Evolutionary conservation across 352 stramenopile species (phyloP).

Genomic region (Globisporangium polare): DNA sequence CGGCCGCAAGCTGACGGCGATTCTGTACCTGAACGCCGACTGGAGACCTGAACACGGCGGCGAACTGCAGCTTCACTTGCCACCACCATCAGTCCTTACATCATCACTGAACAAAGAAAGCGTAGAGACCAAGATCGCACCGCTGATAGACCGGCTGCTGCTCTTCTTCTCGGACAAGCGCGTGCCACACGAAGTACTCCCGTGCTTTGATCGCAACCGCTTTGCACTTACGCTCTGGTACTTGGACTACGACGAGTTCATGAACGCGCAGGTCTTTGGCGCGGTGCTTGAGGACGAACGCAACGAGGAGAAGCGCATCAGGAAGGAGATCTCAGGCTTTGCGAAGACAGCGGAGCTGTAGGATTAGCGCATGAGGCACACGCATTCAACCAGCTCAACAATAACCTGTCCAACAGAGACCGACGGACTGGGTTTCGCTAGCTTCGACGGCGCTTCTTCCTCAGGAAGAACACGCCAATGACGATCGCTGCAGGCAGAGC

Average conservation of each 20-base stretch:
- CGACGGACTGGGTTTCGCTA: no score
- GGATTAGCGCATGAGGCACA: not conserved
- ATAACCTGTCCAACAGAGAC: no score
- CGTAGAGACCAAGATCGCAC: not conserved
- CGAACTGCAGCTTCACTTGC: constrained; percentile 26
- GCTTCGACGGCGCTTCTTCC: constrained; percentile 1
- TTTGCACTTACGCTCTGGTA: constrained; percentile 65
- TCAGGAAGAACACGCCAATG: constrained; percentile 12
- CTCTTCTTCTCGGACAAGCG: constrained; percentile 47
- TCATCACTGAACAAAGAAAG: not conserved
- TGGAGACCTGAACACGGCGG: constrained; percentile 30
- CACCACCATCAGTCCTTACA: not conserved
- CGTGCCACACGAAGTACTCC: constrained; percentile 43
- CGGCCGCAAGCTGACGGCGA: constrained; percentile 45
- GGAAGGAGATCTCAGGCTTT: constrained; percentile 24
- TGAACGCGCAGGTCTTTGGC: constrained; percentile 35
- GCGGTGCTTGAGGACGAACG: constrained; percentile 2
- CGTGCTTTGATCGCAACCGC: constrained; percentile 14
- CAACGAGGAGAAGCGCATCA: constrained; percentile 18
- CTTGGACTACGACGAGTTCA: constrained; percentile 55
- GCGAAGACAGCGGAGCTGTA: not conserved
- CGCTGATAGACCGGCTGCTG: constrained; percentile 21
- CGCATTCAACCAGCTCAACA: no score
- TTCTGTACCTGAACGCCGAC: constrained; percentile 45
- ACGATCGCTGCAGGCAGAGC: constrained; percentile 13